Evolutionary conservation across 2,329 filamentous ascomycete species (phyloP), one percentile per base, ranked within the genome.

Genomic region (Botryotinia globosa): DNA sequence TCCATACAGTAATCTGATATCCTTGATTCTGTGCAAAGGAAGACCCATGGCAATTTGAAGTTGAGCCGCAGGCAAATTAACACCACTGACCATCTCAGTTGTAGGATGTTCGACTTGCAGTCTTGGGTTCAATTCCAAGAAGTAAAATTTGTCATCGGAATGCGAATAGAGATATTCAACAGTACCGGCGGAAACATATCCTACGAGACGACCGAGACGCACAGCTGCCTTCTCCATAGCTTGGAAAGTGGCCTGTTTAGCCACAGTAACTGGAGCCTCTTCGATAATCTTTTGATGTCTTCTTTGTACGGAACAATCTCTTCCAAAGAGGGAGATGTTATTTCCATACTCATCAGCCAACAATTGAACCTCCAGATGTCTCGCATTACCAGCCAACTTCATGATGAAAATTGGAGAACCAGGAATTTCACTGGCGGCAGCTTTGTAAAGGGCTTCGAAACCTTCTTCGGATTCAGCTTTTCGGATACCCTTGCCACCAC

Each of bases 361-460:
- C 77, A 99, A 87, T 85, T 99, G 96, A 73, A 99, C 97, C 84
- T 99, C 96, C 85, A 99, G 86, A 88, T 99, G 96, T 78, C 96
- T 88, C 58, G 96, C 96, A 81, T 97, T 97, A 78, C 95, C 96
- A 67, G 96, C 96, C 76, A 99, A 87, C 89, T 99, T 98, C 96
- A 99, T 99, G 85, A 99, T 97, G 88, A 99, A 99, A 84, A 99
- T 99, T 78, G 97, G 96, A 44, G 96, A 99, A 65, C 97, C 97
- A 18, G 96, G 97, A 77, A 99, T 98, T 83, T 99, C 97, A 83
- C 92, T 97, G 8, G 96, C 94, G 34, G 97, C 96, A 63, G 95
- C 96, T 83, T 97, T 96, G 88, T 98, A 99, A 63, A 98, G 87
- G 78, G 87, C 86, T 81, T 92, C 87, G 80, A 99, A 99, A 75